phyloP scores from a whole-genome alignment of 208 protist species.

The Trypanosoma conorhini region DNA sequence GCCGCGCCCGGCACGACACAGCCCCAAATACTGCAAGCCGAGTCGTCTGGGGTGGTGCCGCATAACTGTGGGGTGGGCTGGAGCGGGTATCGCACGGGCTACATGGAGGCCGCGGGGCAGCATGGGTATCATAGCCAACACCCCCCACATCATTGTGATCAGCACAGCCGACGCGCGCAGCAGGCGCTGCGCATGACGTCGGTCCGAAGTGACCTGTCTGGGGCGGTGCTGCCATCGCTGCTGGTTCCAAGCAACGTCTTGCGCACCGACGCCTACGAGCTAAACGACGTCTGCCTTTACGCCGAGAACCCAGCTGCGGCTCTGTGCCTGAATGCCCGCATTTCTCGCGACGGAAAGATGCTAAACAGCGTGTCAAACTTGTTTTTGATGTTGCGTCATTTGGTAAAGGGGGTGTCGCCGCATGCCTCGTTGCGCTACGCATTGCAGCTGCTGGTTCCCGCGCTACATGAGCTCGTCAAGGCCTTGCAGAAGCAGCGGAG shows the following conservation, averaged over 20 bases:
- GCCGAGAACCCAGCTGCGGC: slow-evolving; percentile 12
- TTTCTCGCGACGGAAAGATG: slow-evolving; percentile 1
- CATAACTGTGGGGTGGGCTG: background rate
- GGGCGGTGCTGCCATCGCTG: slow-evolving; percentile 9
- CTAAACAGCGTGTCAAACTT: slow-evolving; percentile 13
- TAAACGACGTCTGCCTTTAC: slow-evolving; percentile 25
- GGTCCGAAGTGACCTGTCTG: background rate
- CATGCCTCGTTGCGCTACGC: slow-evolving; percentile 20
- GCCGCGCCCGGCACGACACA: background rate
- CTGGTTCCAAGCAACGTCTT: slow-evolving; percentile 22
- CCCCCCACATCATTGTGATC: background rate
- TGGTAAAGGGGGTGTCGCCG: slow-evolving; percentile 18
- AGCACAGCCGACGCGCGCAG: background rate
- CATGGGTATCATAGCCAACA: background rate
- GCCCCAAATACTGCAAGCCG: background rate
- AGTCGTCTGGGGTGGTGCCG: background rate
- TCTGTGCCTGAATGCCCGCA: slow-evolving; percentile 13
- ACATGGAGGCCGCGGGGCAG: background rate
- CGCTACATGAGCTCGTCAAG: slow-evolving; percentile 32
- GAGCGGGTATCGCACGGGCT: background rate
- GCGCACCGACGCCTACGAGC: background rate
- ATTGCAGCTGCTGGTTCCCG: slow-evolving; percentile 31
- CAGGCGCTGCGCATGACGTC: background rate
- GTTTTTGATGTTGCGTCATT: slow-evolving; percentile 23
- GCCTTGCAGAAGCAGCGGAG: slow-evolving; percentile 29